Base-by-base conservation (phyloP, 2,329 filamentous ascomycete genomes). In the Aspergillus arachidicola region DNA sequence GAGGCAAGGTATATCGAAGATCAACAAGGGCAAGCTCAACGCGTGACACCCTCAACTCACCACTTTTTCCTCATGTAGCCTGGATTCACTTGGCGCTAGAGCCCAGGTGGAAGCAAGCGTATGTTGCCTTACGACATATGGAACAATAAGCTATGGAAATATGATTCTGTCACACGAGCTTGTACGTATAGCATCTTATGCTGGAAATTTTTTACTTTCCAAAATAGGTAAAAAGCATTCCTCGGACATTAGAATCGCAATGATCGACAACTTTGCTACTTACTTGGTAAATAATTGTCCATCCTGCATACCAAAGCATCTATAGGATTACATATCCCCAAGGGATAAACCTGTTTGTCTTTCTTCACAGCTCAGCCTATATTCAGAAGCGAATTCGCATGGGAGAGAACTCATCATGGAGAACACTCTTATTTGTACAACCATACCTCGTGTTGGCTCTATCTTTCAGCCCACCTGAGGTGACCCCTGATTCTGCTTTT, bases 271-370 rank as follows among this genome's bases (percentile, higher is more conserved):
- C 4, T 10, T 32, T n/a, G 10, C 19, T 51, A 51, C 28, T 12
- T 2, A 11, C 19, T 51, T 16, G 30, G 48, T n/a, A 12, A 14
- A 51, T 32, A 51, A 51, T 21, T 16, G 48, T 34, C 48, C 28
- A 28, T 51, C 48, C 48, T 51, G 28, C 48, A 51, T 51, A 51
- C 48, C 48, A 32, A 12, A 7, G 26, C 28, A 30, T 30, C 28
- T 30, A 51, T 30, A 51, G 48, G 23, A 28, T 50, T 30, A n/a
- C 48, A 7, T 32, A 30, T n/a, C 26, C 30, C 48, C 48, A 32
- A 51, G 48, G 48, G 48, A 51, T 51, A 34, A 51, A 51, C 48
- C 48, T 32, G 48, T 51, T 51, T 51, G 11, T 10, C 48, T 51
- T 6, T 21, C 21, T 34, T 32, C 28, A 51, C 19, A 51, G 10